Base-by-base conservation (phyloP, 306 rosid species). In the peach (Prunus persica) region DNA sequence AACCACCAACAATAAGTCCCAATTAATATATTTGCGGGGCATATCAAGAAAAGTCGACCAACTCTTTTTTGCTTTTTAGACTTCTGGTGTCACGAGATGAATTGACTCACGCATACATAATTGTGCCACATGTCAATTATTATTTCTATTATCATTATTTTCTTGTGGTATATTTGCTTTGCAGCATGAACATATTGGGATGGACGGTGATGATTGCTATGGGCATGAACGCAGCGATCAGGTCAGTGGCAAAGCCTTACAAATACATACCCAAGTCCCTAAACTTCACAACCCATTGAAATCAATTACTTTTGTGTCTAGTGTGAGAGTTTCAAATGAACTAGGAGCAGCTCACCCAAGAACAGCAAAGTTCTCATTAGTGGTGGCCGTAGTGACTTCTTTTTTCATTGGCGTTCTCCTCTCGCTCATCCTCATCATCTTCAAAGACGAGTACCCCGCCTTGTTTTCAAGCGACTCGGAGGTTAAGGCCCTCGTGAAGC, bases 321-420 rank as follows among this genome's bases (percentile, higher is more conserved):
- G 98, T 54, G 98, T 93, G 82, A 84, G 98, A 64, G 93, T 93
- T 24, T 93, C 98, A 8, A 93, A 93, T 69, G 98, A 93, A 82
- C 61, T 93, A n/a, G 98, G 98, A 0, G 98, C 93, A 68, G 78
- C 70, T 30, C 98, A 91, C 58, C 97, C 98, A 51, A 90, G 97
- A 86, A 79, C 94, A 4, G 98, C 97, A 12, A 90, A 74, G 71
- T 93, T 91, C 74, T 88, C 97, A 30, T 60, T 88, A 0, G 85
- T 86, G 38, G 97, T 93, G 30, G 96, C 98, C 0, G 90, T 90
- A n/a, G 60, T 83, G 8, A 80, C 88, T 0, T 83, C 98, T 0
- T 77, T 71, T 30, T 0, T 87, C 0, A 49, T 91, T 0, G 93
- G 89, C 28, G 12, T 86, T 6, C 0, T 81, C 8, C 72, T 93